phyloP scores from a whole-genome alignment of 2,329 filamentous ascomycete species.

The Ambrosiella cleistominuta region DNA sequence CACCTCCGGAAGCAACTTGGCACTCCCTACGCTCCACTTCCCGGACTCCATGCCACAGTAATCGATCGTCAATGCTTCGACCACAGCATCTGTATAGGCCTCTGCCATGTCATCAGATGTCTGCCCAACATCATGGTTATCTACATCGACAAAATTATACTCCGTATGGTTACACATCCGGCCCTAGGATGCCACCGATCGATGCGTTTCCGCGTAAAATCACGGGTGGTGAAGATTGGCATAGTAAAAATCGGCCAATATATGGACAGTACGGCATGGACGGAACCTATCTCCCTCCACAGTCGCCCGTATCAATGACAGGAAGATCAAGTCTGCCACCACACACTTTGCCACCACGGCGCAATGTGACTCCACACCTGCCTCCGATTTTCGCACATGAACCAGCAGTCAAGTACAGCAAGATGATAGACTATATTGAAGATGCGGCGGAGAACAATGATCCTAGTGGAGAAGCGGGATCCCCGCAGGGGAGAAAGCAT shows the following conservation, averaged over 20 bases:
- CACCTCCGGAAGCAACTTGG: neutral
- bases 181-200: neutral
- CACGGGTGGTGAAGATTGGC: conserved; percentile 1
- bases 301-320: neutral
- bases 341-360: neutral
- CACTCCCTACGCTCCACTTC: neutral
- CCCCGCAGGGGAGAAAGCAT: neutral
- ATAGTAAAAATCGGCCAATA: neutral
- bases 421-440: neutral
- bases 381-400: neutral
- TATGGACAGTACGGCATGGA: neutral
- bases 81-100: neutral
- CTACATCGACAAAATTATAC: conserved; percentile 2
- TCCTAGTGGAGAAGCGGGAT: neutral
- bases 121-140: conserved; percentile 1
- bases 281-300: neutral
- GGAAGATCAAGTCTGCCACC: neutral
- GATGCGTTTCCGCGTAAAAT: neutral
- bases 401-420: conserved; percentile 4
- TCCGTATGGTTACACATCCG: neutral
- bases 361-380: neutral
- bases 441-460: neutral
- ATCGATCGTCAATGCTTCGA: neutral
- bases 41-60: neutral
- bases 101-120: conserved; percentile 3